Evolutionary conservation across 1,284 basidiomycete genomes (phyloP).

Genomic region (Tremellales sp.): DNA sequence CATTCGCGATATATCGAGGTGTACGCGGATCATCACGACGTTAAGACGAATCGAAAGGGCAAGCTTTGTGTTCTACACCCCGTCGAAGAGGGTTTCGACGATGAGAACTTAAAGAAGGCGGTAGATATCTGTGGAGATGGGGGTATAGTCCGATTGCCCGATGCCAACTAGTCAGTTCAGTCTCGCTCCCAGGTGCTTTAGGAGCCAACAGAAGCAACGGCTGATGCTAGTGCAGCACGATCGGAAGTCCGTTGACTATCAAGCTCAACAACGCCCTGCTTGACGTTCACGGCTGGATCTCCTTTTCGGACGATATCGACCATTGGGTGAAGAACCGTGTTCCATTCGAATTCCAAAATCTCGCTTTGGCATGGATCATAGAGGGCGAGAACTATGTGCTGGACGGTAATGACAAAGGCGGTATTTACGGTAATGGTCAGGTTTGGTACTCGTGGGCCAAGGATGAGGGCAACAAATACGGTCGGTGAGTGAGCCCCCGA

Average conservation of each 20-base stretch:
- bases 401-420: conserved; percentile 58
- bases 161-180: conserved; percentile 19
- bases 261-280: conserved; percentile 54
- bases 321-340: conserved; percentile 61
- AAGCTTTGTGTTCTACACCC: conserved; percentile 47
- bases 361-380: conserved; percentile 64
- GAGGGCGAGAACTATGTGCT: conserved; percentile 58
- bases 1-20: conserved; percentile 4
- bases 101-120: conserved; percentile 51
- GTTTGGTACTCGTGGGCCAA: conserved; percentile 55
- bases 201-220: conserved; percentile 38
- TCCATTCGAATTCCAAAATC: conserved; percentile 55
- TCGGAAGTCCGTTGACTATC: conserved; percentile 2
- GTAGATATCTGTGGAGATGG: conserved; percentile 56
- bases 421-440: conserved; percentile 61
- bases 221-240: conserved; percentile 25
- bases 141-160: conserved; percentile 48
- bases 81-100: conserved; percentile 51
- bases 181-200: conserved; percentile 51
- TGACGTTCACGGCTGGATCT: conserved; percentile 57
- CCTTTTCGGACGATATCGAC: conserved; percentile 57
- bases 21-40: conserved; percentile 8
- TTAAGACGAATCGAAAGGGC: neutral
- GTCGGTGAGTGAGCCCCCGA: conserved; percentile 53
- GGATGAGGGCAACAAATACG: conserved; percentile 46